Conservation (phyloP, 148 eudicot genomes). For the Vaccinium corymbosum region DNA sequence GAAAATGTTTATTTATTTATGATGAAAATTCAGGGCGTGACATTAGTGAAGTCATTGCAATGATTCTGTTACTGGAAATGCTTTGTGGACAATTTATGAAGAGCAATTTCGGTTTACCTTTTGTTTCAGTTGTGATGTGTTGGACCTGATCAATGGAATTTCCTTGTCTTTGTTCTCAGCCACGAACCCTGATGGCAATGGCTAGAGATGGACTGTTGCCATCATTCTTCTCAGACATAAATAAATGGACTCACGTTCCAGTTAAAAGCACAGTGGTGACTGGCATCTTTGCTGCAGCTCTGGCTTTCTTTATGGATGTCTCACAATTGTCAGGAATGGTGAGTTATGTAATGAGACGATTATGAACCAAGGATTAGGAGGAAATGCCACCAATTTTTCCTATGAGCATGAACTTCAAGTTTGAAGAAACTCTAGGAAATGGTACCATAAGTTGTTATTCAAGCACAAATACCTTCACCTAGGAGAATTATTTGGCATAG, state of each 20-base stretch:
- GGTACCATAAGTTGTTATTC: too few relatives aligned
- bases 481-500: too few relatives aligned
- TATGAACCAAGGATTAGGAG: neutral
- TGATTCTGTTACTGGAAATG: neutral
- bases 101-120: neutral
- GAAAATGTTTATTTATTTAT: too few relatives aligned
- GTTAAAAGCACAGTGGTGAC: conserved; percentile 78
- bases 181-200: conserved; percentile 94
- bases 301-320: conserved; percentile 86
- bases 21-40: too few relatives aligned
- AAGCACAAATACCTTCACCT: too few relatives aligned
- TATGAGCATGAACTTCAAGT: too few relatives aligned
- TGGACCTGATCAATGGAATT: neutral
- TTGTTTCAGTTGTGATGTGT: neutral
- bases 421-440: too few relatives aligned
- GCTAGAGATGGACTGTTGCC: conserved; percentile 94
- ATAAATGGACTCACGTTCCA: conserved; percentile 73
- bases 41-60: neutral
- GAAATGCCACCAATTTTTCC: neutral
- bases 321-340: conserved; percentile 95
- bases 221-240: conserved; percentile 77
- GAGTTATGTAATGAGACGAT: conserved; percentile 16
- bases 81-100: neutral
- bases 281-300: conserved; percentile 61
- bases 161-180: conserved; percentile 36